Evolutionary conservation across 148 eudicot species (phyloP).

Genomic region (Vaccinium myrtillus): DNA sequence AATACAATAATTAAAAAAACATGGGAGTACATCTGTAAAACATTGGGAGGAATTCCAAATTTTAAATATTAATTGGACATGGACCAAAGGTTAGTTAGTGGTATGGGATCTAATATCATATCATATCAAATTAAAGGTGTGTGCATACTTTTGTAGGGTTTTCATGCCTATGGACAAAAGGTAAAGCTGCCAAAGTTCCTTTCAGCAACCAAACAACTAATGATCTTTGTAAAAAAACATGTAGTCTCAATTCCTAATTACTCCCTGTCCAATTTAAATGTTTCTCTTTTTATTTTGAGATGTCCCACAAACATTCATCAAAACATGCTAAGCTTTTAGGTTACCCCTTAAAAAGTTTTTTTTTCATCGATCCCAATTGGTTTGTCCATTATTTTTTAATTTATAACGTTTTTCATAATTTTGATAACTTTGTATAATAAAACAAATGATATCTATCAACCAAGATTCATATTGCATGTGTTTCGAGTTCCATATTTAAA

Average conservation of each 20-base stretch:
- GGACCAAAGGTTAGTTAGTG: not conserved
- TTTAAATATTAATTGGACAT: not conserved
- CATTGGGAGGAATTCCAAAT: not conserved
- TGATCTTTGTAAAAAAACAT: constrained; percentile 2
- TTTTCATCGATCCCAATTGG: no score
- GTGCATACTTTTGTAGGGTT: not conserved
- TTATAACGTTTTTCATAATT: no score
- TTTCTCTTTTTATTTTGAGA: no score
- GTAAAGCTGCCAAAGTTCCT: constrained; percentile 12
- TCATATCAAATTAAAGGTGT: constrained; percentile 10
- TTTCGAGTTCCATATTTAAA: no score
- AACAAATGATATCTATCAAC: no score
- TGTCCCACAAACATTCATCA: no score
- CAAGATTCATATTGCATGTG: no score
- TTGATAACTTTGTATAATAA: no score
- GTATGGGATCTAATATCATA: constrained; percentile 9
- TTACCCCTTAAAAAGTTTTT: no score
- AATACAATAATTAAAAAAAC: not conserved
- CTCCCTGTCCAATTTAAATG: no score
- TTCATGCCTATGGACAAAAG: constrained; percentile 7
- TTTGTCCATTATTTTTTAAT: no score
- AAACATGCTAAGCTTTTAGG: no score
- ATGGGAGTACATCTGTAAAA: not conserved
- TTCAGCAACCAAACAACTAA: constrained; percentile 12
- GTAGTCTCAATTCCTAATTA: not conserved